phyloP scores from a whole-genome alignment of 139 green algal genomes.

The Micromonas commoda region DNA sequence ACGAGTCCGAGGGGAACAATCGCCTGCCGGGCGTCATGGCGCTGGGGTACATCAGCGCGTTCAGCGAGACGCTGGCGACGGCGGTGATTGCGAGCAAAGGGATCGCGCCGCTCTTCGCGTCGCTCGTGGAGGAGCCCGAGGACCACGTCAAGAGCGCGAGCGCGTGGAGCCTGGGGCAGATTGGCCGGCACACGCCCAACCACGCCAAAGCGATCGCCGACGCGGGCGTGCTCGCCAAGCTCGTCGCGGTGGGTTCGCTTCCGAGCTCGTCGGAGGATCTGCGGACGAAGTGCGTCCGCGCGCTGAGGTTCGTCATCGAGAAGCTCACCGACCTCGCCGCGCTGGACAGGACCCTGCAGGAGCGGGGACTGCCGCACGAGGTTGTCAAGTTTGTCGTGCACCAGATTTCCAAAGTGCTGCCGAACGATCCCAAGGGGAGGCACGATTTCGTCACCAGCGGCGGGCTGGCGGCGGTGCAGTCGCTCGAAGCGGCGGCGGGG shows the following conservation, averaged over 20 bases:
- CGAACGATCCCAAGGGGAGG: conserved; percentile 61
- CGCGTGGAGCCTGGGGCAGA: conserved; percentile 66
- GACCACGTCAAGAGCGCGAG: conserved; percentile 69
- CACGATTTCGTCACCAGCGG: conserved; percentile 72
- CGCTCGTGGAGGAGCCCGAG: conserved; percentile 63
- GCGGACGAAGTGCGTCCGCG: conserved; percentile 69
- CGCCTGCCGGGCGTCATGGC: conserved; percentile 76
- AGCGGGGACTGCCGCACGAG: conserved; percentile 49
- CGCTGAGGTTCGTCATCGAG: conserved; percentile 66
- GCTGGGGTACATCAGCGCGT: conserved; percentile 77
- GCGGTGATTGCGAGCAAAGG: conserved; percentile 71
- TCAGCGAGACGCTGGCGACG: conserved; percentile 76
- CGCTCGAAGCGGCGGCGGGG: conserved; percentile 61
- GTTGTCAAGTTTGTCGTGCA: conserved; percentile 75
- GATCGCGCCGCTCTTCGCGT: conserved; percentile 58
- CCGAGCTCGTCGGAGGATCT: conserved; percentile 60
- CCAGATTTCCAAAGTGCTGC: conserved; percentile 71
- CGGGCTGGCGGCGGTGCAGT: conserved; percentile 72
- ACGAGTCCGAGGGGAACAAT: conserved; percentile 39
- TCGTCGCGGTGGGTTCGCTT: conserved; percentile 55
- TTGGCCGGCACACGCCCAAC: conserved; percentile 74
- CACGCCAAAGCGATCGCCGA: conserved; percentile 80
- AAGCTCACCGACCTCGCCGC: conserved; percentile 72
- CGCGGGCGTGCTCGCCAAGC: conserved; percentile 58
- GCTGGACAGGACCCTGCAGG: conserved; percentile 69